Conservation (phyloP, 768 basidiomycete species). For the Lactifluus piperatus region DNA sequence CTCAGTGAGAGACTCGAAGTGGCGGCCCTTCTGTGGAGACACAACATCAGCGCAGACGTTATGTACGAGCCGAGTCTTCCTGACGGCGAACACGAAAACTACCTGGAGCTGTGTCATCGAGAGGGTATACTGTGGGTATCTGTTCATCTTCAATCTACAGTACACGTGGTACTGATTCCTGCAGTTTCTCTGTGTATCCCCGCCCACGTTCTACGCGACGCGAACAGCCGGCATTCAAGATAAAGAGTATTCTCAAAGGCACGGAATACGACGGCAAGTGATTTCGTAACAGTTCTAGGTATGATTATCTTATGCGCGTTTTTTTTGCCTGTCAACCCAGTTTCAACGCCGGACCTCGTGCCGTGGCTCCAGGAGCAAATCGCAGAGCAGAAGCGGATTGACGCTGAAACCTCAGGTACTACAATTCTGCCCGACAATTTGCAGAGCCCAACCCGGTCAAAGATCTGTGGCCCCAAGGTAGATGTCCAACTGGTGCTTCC, state of each 20-base stretch:
- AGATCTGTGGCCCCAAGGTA: conserved; percentile 28
- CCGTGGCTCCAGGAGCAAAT: conserved; percentile 71
- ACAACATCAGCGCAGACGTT: conserved; percentile 77
- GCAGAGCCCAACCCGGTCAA: conserved; percentile 27
- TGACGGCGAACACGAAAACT: conserved; percentile 54
- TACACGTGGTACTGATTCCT: not conserved
- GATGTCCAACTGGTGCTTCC: conserved; percentile 62
- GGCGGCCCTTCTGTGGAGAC: conserved; percentile 66
- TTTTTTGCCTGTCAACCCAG: conserved; percentile 26
- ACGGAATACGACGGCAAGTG: conserved; percentile 63
- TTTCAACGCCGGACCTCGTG: conserved; percentile 60
- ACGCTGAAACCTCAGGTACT: conserved; percentile 55
- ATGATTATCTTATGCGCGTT: conserved; percentile 2
- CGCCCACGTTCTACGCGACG: conserved; percentile 46
- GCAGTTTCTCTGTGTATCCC: conserved; percentile 44
- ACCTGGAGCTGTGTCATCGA: conserved; percentile 58
- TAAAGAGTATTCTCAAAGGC: conserved; percentile 74
- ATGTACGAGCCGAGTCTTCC: conserved; percentile 75
- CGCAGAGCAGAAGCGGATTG: conserved; percentile 69
- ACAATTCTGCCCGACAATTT: conserved; percentile 34
- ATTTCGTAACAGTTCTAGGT: not conserved
- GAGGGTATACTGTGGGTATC: conserved; percentile 70
- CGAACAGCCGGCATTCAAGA: conserved; percentile 65
- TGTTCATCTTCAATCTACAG: not conserved
- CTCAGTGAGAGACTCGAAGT: conserved; percentile 73